Evolutionary conservation across 257 asterid species (phyloP).

Genomic region (Nicotiana benthamiana): DNA sequence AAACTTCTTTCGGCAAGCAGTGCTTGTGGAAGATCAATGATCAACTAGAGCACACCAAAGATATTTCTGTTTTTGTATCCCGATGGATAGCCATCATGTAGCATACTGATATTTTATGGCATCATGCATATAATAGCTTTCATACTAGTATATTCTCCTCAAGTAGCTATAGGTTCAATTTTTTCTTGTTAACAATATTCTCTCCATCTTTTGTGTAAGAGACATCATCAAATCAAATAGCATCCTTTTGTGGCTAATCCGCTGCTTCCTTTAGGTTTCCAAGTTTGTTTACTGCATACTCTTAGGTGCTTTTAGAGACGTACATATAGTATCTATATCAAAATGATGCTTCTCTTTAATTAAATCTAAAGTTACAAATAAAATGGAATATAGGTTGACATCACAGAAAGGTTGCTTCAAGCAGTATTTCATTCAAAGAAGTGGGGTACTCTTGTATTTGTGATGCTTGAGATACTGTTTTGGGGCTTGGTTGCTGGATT

Average conservation of each 20-base stretch:
- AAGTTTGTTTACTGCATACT: background rate
- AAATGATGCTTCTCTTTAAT: background rate
- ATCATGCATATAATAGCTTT: background rate
- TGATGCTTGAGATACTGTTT: slow-evolving; percentile 8
- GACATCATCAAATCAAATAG: background rate
- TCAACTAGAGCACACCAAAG: background rate
- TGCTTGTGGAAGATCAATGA: background rate
- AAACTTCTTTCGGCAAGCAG: background rate
- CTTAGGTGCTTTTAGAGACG: background rate
- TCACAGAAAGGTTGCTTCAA: slow-evolving; percentile 5
- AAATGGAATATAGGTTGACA: background rate
- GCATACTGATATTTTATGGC: background rate
- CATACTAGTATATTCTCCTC: background rate
- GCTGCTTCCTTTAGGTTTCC: background rate
- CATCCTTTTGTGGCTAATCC: background rate
- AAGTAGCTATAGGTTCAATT: background rate
- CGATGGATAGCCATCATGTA: background rate
- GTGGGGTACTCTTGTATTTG: slow-evolving; percentile 11
- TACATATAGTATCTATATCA: background rate
- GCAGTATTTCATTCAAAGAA: slow-evolving; percentile 3
- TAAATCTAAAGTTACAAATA: background rate
- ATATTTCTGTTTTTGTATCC: background rate
- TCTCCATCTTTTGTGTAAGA: background rate
- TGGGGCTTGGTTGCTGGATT: slow-evolving; percentile 12
- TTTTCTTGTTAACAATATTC: background rate